Conservation (phyloP, 2,329 filamentous ascomycete species). For the Talaromyces sp. region DNA sequence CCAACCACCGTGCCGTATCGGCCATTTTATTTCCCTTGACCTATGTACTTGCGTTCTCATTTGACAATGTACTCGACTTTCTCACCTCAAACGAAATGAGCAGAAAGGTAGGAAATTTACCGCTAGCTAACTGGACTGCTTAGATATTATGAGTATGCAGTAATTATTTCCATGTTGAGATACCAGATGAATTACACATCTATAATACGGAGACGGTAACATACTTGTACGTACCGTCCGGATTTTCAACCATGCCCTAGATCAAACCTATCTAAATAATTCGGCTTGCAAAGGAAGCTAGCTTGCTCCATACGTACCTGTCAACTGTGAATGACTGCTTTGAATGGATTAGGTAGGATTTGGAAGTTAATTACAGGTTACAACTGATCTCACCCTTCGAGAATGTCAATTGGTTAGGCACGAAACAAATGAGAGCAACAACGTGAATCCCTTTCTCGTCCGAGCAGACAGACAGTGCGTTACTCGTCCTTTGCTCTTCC, state of each 20-base stretch:
- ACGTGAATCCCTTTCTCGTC: background rate
- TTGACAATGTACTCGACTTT: background rate
- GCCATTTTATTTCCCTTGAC: constrained; percentile 10
- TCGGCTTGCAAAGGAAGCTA: background rate
- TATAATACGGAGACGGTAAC: constrained; percentile 2
- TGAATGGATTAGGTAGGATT: constrained; percentile 15
- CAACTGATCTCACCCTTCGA: background rate
- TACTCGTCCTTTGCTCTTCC: background rate
- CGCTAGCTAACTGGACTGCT: constrained; percentile 15
- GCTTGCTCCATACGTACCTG: constrained; percentile 8
- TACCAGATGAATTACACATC: background rate
- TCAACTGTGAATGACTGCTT: background rate
- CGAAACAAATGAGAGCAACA: background rate
- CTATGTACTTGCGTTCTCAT: background rate
- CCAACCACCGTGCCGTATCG: constrained; percentile 14
- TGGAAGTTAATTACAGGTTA: background rate
- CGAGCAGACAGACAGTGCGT: background rate
- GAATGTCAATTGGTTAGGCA: constrained; percentile 18
- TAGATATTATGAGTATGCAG: background rate
- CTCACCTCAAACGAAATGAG: background rate
- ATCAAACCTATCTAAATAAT: background rate
- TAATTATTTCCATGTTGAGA: background rate
- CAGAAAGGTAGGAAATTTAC: constrained; percentile 2
- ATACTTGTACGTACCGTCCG: background rate
- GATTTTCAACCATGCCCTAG: constrained; percentile 4